Base-by-base conservation (phyloP, 2,329 filamentous ascomycete genomes). In the Orbilia blumenaviensis region DNA sequence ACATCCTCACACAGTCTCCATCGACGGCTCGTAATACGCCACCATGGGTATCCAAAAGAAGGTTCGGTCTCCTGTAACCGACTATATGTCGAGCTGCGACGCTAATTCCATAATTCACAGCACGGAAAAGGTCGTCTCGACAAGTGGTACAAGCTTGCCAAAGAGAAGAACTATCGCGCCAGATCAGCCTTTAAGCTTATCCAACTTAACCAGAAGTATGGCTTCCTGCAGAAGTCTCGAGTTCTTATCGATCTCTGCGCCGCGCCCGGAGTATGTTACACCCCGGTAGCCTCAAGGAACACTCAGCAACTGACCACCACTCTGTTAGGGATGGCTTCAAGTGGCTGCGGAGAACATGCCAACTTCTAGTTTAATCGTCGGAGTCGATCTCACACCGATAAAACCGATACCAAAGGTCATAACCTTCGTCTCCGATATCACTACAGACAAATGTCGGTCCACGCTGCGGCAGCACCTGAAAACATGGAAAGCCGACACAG, bases 151-250 rank as follows among this genome's bases (percentile, higher is more conserved):
- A 94, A 94, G 83, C 90, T 98, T 81, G 95, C 95, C 77, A 99
- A 99, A 84, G 95, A 99, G 83, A 98, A 97, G 84, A 95, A 95
- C 78, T 99, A 97, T 83, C 88, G 95, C 81, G 94, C 95, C 77
- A 89, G 95, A 87, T 94, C 95, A 80, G 94, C 95, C 68, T 98
- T 98, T 88, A 99, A 99, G 85, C 85, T 99, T 80, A 94, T 99
- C 80, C 94, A 99, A 83, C 86, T 99, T 81, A 99, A 99, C 86
- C 97, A 98, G 85, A 98, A 97, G 83, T 99, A 96, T 91, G 92
- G 93, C 80, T 99, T 99, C 84, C 86, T 99, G 80, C 93, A 98
- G 84, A 94, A 96, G 86, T 96, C 93, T 84, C 96, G 92, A 86
- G 95, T 98, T 81, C 86, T 97, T 77, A 87, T 99, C 83, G 96